Percentiles rank a stretch among this genome's conserved stretches.
These are phyloP conservation scores for Shiraia sp. DNA, from an alignment of 2,329 filamentous ascomycete genomes.

Conservation along the genomic window DNA sequence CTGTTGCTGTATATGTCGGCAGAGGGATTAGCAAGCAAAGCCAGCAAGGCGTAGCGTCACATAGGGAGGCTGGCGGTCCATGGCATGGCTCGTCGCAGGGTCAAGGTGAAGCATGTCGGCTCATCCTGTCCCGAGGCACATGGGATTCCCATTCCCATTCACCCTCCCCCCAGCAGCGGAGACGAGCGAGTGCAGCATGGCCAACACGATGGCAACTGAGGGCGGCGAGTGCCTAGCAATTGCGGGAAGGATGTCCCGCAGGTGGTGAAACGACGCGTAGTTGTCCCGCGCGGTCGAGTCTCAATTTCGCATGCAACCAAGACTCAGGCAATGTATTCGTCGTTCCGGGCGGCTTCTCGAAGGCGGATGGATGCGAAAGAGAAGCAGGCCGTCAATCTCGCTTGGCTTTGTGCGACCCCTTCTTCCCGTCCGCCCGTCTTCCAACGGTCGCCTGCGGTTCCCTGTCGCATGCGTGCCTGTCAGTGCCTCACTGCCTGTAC, in stretches of 20 bases:
- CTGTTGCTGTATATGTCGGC: constrained; percentile 14
- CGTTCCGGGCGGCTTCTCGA: constrained; percentile 20
- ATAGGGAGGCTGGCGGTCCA: background rate
- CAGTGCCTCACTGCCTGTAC: no score
- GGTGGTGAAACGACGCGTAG: constrained; percentile 19
- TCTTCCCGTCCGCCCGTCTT: constrained; percentile 29
- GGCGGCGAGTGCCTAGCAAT: constrained; percentile 3
- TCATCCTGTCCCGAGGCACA: constrained; percentile 6
- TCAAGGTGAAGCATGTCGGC: constrained; percentile 1
- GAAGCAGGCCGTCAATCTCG: constrained; percentile 16
- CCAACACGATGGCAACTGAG: constrained; percentile 6
- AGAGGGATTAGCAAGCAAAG: constrained; percentile 5
- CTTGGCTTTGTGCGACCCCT: constrained; percentile 18
- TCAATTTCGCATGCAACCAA: constrained; percentile 1
- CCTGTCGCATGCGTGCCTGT: constrained; percentile 17
- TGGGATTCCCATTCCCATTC: background rate
- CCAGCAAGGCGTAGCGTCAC: constrained; percentile 4
- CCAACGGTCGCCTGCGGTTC: constrained; percentile 26
- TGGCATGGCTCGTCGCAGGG: no score
- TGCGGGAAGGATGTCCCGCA: constrained; percentile 24
- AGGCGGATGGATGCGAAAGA: constrained; percentile 5
- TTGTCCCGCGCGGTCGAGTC: constrained; percentile 12
- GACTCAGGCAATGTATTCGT: background rate
- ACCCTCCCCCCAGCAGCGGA: background rate
- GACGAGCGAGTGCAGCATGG: background rate